Evolutionary conservation across 768 basidiomycete species (phyloP).

Genomic region (Paxillus involutus): DNA sequence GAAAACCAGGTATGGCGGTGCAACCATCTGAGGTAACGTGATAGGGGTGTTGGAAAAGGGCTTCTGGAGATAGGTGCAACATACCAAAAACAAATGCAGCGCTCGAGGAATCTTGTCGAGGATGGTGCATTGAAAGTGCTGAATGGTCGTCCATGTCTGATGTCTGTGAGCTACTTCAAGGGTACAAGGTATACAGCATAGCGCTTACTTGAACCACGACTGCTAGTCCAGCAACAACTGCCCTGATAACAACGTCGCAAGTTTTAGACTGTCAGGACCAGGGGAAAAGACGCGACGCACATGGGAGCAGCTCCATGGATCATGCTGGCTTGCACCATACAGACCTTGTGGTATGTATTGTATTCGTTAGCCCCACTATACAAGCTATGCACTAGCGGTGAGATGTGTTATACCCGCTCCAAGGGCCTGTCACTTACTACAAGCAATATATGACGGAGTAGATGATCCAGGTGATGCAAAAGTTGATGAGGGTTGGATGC

Average conservation of each 20-base stretch:
- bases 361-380: conserved; percentile 28
- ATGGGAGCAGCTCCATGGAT: conserved; percentile 53
- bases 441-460: conserved; percentile 53
- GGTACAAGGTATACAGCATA: background rate
- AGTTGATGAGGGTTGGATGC: conserved; percentile 55
- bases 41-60: conserved; percentile 7
- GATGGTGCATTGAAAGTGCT: conserved; percentile 17
- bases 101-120: conserved; percentile 24
- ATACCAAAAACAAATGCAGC: conserved; percentile 25
- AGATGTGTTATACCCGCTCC: conserved; percentile 1
- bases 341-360: conserved; percentile 34
- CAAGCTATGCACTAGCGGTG: conserved; percentile 25
- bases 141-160: conserved; percentile 39
- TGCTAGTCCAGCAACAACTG: conserved; percentile 38
- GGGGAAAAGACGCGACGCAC: conserved; percentile 31
- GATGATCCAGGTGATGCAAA: conserved; percentile 56
- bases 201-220: conserved; percentile 41
- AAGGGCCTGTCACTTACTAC: conserved; percentile 38
- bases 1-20: conserved; percentile 43
- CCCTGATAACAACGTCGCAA: conserved; percentile 30
- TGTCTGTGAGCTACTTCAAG: conserved; percentile 4
- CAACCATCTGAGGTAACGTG: conserved; percentile 31
- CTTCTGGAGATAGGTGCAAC: background rate
- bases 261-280: background rate
- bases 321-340: conserved; percentile 52